These are phyloP conservation scores for Penicillium steckii DNA, from an alignment of 495 filamentous ascomycete genomes.

Conservation along the genomic window DNA sequence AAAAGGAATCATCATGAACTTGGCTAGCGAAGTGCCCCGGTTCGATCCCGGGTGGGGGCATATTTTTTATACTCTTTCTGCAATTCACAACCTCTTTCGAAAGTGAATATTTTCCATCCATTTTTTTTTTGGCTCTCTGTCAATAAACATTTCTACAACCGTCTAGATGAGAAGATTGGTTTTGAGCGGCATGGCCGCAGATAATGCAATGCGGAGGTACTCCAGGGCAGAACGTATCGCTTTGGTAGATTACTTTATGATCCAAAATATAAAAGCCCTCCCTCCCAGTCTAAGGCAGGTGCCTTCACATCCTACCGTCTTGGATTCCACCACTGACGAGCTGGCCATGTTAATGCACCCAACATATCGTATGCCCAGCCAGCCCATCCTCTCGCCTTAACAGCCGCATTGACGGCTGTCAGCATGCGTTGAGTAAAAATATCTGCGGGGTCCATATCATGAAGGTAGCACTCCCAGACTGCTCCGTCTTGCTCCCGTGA, in stretches of 20 bases:
- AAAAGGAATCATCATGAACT: neutral
- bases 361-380: constrained; percentile 9
- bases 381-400: constrained; percentile 7
- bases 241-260: too few species aligned
- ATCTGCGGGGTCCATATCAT: constrained; percentile 13
- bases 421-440: constrained; percentile 11
- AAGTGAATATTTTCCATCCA: too few species aligned
- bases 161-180: too few species aligned
- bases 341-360: constrained; percentile 12
- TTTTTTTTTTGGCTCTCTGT: too few species aligned
- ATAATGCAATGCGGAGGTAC: too few species aligned
- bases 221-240: too few species aligned
- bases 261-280: too few species aligned
- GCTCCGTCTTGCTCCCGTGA: neutral
- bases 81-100: too few species aligned
- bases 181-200: too few species aligned
- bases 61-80: too few species aligned
- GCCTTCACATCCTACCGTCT: neutral
- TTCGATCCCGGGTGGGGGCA: neutral
- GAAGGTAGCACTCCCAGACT: constrained; percentile 13
- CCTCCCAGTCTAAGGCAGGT: too few species aligned
- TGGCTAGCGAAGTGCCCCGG: neutral
- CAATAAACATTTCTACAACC: too few species aligned
- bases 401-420: constrained; percentile 2
- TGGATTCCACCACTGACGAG: constrained; percentile 9